Evolutionary conservation across 345 rosid genomes (phyloP), one percentile per base, ranked within the genome.

Genomic region (Eucalyptus sideroxylon): DNA sequence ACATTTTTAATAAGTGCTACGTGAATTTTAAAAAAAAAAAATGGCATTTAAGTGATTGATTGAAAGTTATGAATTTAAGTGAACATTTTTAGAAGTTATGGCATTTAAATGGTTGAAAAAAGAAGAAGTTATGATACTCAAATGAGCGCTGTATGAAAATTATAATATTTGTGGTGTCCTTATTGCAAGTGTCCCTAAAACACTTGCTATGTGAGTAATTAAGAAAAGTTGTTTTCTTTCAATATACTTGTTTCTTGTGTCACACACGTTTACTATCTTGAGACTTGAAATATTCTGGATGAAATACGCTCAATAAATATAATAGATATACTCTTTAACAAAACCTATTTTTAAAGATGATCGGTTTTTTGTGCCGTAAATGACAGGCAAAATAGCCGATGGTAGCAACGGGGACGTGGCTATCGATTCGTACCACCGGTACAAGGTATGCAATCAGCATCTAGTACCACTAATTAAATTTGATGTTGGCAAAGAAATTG

Each of bases 401-500:
- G 50, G 90, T 11, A 90, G 93, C 85, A 95, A 85, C 21, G 97
- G 96, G 87, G 94, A 95, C 44, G 92, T 93, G 27, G 95, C 96
- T 9, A 3, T 88, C 44, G 95, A 95, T 88, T 88, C 91, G 11
- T 95, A 95, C 90, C 93, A 93, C 90, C 93, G 92, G 21, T 95
- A 94, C 90, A 93, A 93, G 97, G 97, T 94, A 50, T 47, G 6
- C 14, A 26, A 26, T 77, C 27, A 21, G 47, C 49, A 45, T 60
- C 21, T 23, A 27, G 10, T 86, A 14, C 34, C 56, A 86, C 56
- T 8, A 27, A 49, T 19, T 15, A 86, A 47, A n/a, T n/a, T n/a
- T 31, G 42, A 42, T 9, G 42, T n/a, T 16, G 24, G 37, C 47
- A 37, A 77, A 19, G 27, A 21, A 77, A 60, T 60, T 60, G 31